Evolutionary conservation across 257 asterid genomes (phyloP), one percentile per base, ranked within the genome.

Genomic region (Nemophila menziesii): DNA sequence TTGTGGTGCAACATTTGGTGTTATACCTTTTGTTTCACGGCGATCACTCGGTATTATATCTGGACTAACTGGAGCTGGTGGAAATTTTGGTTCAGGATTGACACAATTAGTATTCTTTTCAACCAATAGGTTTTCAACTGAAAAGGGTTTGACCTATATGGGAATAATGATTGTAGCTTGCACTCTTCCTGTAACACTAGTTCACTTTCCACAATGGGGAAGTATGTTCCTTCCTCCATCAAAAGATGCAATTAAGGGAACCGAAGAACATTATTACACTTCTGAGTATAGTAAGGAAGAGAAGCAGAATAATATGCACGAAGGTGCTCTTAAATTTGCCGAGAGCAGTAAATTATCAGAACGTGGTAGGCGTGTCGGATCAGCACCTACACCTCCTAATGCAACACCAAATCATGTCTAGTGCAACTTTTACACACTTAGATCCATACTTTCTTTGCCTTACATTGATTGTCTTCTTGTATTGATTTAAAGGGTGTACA

Each of bases 201-300:
- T 68, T 13, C 70, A 72, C 16, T 72, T 67, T 48, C 79, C 79
- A n/a, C 79, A 72, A 7, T 67, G 79, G 79, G 79, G 79, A 12
- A 56, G 79, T 38, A 72, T 72, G 75, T 57, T 67, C 39, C 7
- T 67, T 3, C 72, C 69, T 1, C 62, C 75, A 1, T 24, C 79
- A 0, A 60, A 54, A 27, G 67, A 70, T 20, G 48, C 24, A 19
- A 13, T 55, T 0, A 63, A 53, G 20, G 67, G 63, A 8, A 54
- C 46, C 0, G 79, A 72, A 46, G 71, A 66, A 29, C 65, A 66
- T 60, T 71, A 62, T 43, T 66, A 71, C 22, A 8, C 43, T 0
- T 44, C 71, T 1, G 74, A 71, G 42, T 66, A 39, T 2, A 58
- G 23, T 0, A 66, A 67, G 47, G 70, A 55, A 5, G 74, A 67